Base-by-base conservation (phyloP, 2,329 filamentous ascomycete genomes). In the Teratosphaeria viscida region DNA sequence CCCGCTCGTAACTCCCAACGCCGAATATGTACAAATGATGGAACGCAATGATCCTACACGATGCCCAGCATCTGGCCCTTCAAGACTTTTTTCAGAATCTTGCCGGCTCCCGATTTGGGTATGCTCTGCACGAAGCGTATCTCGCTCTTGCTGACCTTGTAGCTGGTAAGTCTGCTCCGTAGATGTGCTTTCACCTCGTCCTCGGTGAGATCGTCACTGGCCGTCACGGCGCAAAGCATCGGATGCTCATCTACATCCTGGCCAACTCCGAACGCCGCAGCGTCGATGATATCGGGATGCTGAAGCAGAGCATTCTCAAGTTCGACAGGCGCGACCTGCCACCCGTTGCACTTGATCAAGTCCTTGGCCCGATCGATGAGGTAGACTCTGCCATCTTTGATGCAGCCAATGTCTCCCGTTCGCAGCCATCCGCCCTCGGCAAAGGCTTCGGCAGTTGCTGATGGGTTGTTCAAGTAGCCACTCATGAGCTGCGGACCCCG, bases 401-500 rank as follows among this genome's bases (percentile, higher is more conserved):
- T 60, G 59, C 68, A 69, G 4, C 69, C 70, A n/a, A 75, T 52
- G 62, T 83, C 80, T 12, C 94, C 94, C 0, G 94, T 99, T 75
- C 89, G 92, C 80, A 99, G 97, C 91, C 92, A 97, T 1, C 84
- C 85, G 65, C 91, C 63, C 35, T 59, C 55, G 16, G 43, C 19
- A 6, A 71, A 66, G 26, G 63, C 59, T 10, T 63, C 57, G 16
- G 49, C 52, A 11, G 68, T 68, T 12, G 64, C 58, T 49, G 69
- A 49, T 11, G 64, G 53, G 55, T 77, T 73, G 55, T 68, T 66
- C 57, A 65, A 67, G 59, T 77, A 76, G 5, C 63, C 59, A 1
- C 63, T 59, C 70, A 83, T 82, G 11, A 75, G 72, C 2, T 77
- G 63, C 5, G 64, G 63, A 1, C 66, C 63, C 1, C 74, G 72